Evolutionary conservation across 148 eudicot species (phyloP), one percentile per base, ranked within the genome.

Genomic region (Heliamphora exappendiculata): DNA sequence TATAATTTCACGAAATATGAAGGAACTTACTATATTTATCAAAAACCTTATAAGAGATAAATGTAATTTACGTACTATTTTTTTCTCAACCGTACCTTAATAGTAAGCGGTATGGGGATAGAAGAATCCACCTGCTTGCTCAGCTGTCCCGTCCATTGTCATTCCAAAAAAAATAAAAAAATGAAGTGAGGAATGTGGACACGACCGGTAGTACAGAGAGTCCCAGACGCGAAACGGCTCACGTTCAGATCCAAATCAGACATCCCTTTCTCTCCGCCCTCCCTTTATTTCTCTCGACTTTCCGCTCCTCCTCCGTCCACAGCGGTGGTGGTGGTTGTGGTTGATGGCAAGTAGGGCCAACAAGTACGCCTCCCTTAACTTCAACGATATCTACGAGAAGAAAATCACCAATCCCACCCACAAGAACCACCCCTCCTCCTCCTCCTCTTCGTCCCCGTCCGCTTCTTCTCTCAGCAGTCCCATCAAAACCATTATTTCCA

Each of bases 331-430:
- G 74, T 26, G 75, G 72, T 4, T 42, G 53, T 17, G 51, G 88
- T 90, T 87, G 89, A 91, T 91, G 95, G 95, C 95, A 84, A 89
- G 65, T 41, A 57, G 83, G 80, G 79, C 84, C 78, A 91, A 91
- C 82, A 91, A 91, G 45, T 91, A 87, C 88, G 67, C 91, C 78
- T 86, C 95, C 55, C 78, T 91, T 73, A 91, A 91, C 81, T 89
- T 91, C 85, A 91, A 91, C 87, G 89, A 89, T 75, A 83, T 91
- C 83, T 89, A 87, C 87, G 89, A 87, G 59, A 91, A 87, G 73
- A 83, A 85, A 37, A 45, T 45, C 78, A 75, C 51, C 51, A 75
- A 60, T 58, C 71, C 77, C 84, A 26, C 33, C 78, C 50, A 71
- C 60, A 50, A 64, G 12, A 75, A 66, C 22, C 74, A 57, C 16